phyloP scores from a whole-genome alignment of 768 basidiomycete species.

The Tricholoma bakamatsutake region DNA sequence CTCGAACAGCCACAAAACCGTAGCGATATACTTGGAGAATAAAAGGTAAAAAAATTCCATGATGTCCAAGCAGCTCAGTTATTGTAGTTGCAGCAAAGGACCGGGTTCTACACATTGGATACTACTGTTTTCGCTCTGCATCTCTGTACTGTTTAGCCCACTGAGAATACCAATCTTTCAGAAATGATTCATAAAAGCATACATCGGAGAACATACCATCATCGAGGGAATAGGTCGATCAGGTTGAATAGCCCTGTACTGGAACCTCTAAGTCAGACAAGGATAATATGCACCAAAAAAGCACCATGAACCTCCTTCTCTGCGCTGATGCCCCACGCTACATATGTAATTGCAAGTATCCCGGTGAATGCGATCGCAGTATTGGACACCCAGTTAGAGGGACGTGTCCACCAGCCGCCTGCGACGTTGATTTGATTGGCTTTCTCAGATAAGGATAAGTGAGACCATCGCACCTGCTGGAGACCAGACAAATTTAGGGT shows the following conservation, averaged over 20 bases:
- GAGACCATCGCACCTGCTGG: conserved; percentile 61
- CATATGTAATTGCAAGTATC: conserved; percentile 59
- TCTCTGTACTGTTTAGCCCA: conserved; percentile 32
- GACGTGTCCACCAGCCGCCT: conserved; percentile 97
- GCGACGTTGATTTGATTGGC: not conserved
- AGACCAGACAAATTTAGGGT: conserved; percentile 93
- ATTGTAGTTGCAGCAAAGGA: not conserved
- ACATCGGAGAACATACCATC: conserved; percentile 40
- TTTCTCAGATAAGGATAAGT: conserved; percentile 17
- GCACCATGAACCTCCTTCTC: conserved; percentile 62
- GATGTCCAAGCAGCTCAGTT: not conserved
- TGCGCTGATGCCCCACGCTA: conserved; percentile 67
- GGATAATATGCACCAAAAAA: not conserved
- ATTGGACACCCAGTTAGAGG: conserved; percentile 84
- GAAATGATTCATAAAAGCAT: not conserved
- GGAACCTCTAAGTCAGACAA: conserved; percentile 1
- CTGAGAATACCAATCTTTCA: conserved; percentile 9
- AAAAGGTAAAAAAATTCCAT: no score
- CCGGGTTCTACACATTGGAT: conserved; percentile 1
- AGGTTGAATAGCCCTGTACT: conserved; percentile 60
- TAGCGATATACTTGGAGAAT: no score
- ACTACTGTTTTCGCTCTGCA: conserved; percentile 8
- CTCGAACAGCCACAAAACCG: no score
- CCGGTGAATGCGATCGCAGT: conserved; percentile 70
- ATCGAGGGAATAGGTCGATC: conserved; percentile 73